Evolutionary conservation across 2,329 filamentous ascomycete genomes (phyloP), one percentile per base, ranked within the genome.

Genomic region (Zalaria sp.): DNA sequence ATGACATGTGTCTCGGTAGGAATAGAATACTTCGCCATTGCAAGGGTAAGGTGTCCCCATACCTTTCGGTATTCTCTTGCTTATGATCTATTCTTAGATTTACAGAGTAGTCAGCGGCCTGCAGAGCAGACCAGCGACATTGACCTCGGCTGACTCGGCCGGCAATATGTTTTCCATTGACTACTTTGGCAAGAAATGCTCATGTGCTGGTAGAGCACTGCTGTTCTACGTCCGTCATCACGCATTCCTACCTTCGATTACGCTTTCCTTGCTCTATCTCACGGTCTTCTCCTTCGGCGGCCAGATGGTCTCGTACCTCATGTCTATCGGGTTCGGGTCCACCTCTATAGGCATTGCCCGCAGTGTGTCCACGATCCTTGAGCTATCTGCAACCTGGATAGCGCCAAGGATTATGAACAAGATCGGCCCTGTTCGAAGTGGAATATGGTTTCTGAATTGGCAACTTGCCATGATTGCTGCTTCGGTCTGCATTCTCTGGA

Each of bases 391-490:
- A 0, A 82, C 79, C 0, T 79, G 73, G 66, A 53, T 71, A 0
- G 74, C 71, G 0, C 78, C 78, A 0, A 59, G 62, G 42, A 53
- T 79, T 9, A 77, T 77, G 66, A 50, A 49, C 2, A 55, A 52
- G 3, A 67, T 69, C 4, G 65, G 66, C 25, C 53, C 65, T 1
- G 64, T 83, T 5, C 65, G 83, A n/a, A 68, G 72, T 0, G 83
- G 81, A 0, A 65, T 86, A 3, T 87, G 83, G 83, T 77, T 75
- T 47, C 54, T 80, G 6, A 77, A 71, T 42, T 83, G 77, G 73
- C 80, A 86, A 53, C 63, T 80, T n/a, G 43, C 64, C 3, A 77
- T 70, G 37, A 46, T 75, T 49, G 48, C 64, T 54, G 54, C 70
- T 39, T 48, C 63, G 51, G 55, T 62, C 18, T 49, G 49, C 2